Evolutionary conservation across 805 yeast species (phyloP), one percentile per base, ranked within the genome.

Genomic region (Candida vaughaniae): DNA sequence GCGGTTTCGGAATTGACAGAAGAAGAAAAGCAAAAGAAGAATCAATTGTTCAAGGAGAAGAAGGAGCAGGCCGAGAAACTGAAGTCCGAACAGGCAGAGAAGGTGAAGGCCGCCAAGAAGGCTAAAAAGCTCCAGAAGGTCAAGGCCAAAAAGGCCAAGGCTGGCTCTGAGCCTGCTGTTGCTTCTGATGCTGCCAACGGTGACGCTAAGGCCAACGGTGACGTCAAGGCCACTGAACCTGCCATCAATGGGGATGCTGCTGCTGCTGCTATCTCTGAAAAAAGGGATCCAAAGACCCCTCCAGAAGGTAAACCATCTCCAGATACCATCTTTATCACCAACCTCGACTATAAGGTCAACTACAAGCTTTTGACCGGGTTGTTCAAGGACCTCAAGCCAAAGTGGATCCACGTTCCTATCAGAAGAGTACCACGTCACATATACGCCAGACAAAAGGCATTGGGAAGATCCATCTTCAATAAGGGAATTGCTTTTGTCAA

Each of bases 401-500:
- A 62, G 38, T 75, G 78, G 77, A 72, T 78, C 34, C 75, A 75
- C 40, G 77, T 82, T 16, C 87, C 88, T 38, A 59, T 67, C 32
- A 69, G 73, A 46, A 65, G 60, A 27, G 58, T 77, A 14, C 75
- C 81, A 12, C 57, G 52, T 33, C 60, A 58, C 35, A 49, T 76
- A 17, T 60, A 70, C 43, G 63, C 65, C 51, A 66, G 64, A 46
- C 61, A 73, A 38, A 67, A 66, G 50, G 69, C 62, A 25, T 61
- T 64, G 39, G 75, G 76, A 32, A 71, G 43, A 62, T 61, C 43
- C 14, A 62, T 77, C 38, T 71, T 64, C 51, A 77, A 77, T 51
- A 77, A 75, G 53, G 89, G 89, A 29, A 77, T 76, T 57, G 85
- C 83, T 3, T 77, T 82, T 53, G 76, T 80, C 45, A 75, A 74